Evolutionary conservation across 352 stramenopile genomes (phyloP).

Genomic region (Globisporangium nunn): DNA sequence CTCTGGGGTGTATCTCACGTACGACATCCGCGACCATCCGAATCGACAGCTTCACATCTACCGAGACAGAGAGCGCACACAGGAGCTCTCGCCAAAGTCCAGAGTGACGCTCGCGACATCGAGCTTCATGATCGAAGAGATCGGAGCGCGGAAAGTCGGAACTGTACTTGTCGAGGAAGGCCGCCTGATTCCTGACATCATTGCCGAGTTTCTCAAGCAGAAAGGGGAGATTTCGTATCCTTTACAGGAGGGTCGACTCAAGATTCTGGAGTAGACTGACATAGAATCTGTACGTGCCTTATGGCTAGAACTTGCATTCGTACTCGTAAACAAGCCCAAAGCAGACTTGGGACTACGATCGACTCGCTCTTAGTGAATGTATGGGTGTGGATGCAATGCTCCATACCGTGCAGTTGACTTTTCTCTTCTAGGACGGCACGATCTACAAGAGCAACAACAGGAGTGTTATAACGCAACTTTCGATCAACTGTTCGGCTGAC

Average conservation of each 20-base stretch:
- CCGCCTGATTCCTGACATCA: conserved; percentile 1
- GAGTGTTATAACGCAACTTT: too few species aligned
- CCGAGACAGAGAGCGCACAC: background rate
- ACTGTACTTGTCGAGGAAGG: background rate
- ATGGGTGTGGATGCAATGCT: too few species aligned
- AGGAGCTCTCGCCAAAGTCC: background rate
- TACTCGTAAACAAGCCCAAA: too few species aligned
- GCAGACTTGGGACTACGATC: too few species aligned
- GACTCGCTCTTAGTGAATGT: too few species aligned
- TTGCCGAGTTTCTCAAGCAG: conserved; percentile 2
- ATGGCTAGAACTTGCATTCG: too few species aligned
- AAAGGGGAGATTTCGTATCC: conserved; percentile 6
- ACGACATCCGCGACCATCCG: conserved; percentile 1
- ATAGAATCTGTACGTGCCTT: too few species aligned
- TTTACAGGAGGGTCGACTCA: conserved; percentile 2
- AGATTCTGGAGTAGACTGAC: background rate
- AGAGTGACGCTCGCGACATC: conserved; percentile 1
- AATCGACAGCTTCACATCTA: background rate
- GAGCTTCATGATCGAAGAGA: background rate
- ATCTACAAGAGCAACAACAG: too few species aligned
- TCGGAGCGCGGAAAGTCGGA: background rate
- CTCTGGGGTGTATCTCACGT: conserved; percentile 1
- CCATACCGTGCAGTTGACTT: too few species aligned
- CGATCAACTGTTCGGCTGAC: too few species aligned
- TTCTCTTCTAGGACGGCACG: too few species aligned